Evolutionary conservation across 805 yeast species (phyloP).

Genomic region (Yamadazyma insecticola): DNA sequence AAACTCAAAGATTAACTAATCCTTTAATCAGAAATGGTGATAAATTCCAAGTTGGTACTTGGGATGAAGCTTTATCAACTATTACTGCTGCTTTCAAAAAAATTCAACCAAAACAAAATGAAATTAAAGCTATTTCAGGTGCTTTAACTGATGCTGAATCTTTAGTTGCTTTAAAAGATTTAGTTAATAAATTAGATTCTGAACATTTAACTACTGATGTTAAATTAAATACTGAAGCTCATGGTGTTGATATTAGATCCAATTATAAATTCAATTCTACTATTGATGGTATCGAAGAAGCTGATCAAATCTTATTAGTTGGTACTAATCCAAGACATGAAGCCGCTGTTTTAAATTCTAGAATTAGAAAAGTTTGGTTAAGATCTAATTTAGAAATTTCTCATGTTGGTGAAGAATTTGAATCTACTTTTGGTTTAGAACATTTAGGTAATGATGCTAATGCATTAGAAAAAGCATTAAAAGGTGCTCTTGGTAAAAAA

Average conservation of each 20-base stretch:
- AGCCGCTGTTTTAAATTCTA: slow-evolving; percentile 82
- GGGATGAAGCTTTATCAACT: slow-evolving; percentile 80
- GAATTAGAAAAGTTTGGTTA: slow-evolving; percentile 80
- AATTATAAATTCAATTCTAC: slow-evolving; percentile 78
- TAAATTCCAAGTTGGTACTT: slow-evolving; percentile 67
- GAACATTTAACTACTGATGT: slow-evolving; percentile 77
- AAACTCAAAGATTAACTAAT: slow-evolving; percentile 78
- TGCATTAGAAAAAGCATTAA: slow-evolving; percentile 55
- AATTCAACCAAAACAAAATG: slow-evolving; percentile 58
- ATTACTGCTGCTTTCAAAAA: slow-evolving; percentile 58
- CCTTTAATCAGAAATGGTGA: slow-evolving; percentile 73
- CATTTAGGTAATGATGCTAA: slow-evolving; percentile 59
- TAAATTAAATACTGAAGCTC: slow-evolving; percentile 49
- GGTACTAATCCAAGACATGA: slow-evolving; percentile 90
- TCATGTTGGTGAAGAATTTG: slow-evolving; percentile 72
- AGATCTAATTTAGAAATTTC: slow-evolving; percentile 62
- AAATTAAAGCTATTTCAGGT: slow-evolving; percentile 78
- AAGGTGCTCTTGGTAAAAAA: slow-evolving; percentile 66
- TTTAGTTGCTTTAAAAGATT: slow-evolving; percentile 75
- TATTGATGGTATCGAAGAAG: slow-evolving; percentile 74
- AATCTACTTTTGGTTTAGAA: slow-evolving; percentile 65
- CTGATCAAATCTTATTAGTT: slow-evolving; percentile 73
- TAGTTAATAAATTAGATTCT: slow-evolving; percentile 70
- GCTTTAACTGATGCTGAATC: slow-evolving; percentile 80
- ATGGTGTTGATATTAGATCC: slow-evolving; percentile 71